Base-by-base conservation (phyloP, 345 rosid species). In the Balakata baccata region DNA sequence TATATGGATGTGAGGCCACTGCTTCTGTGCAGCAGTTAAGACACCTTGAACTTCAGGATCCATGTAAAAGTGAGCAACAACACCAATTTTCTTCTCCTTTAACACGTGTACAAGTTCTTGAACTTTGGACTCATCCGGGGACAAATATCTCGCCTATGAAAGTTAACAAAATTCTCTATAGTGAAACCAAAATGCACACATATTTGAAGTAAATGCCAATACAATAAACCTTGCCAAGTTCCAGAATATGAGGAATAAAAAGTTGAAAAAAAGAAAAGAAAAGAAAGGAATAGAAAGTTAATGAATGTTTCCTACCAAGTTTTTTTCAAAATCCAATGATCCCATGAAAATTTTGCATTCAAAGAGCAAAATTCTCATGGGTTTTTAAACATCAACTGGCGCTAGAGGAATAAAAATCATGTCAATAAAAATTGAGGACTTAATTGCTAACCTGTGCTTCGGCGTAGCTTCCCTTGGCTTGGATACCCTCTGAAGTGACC, bases 11-110 rank as follows among this genome's bases (percentile, higher is more conserved):
- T 91, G 98, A 56, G 99, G 96, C 98, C 99, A 92, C 58, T 86
- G 80, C 85, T 90, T 88, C 81, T 87, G 89, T 39, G 99, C 98
- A 74, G 97, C 93, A 61, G 98, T 92, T 77, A 95, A 86, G 71
- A 92, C 84, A 22, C 98, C 98, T 85, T 95, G 99, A 73, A 95
- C 98, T 89, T 95, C 96, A 70, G 99, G 98, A 79, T 92, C 99
- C 98, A 92, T 90, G 77, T 92, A 95, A 74, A 93, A 95, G 73
- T 92, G 99, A 63, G 98, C 97, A 57, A 85, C 91, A 13, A 95
- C 89, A 61, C 99, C 98, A 62, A 92, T 91, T 82, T 91, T 81
- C 91, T 92, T 92, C 82, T 91, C 97, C 76, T 86, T 91, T 3
- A 95, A 79, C 75, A 84, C 87, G 38, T 63, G 77, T 54, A 89